Conservation (phyloP, 2,329 filamentous ascomycete species). For the Epichloe glyceriae region DNA sequence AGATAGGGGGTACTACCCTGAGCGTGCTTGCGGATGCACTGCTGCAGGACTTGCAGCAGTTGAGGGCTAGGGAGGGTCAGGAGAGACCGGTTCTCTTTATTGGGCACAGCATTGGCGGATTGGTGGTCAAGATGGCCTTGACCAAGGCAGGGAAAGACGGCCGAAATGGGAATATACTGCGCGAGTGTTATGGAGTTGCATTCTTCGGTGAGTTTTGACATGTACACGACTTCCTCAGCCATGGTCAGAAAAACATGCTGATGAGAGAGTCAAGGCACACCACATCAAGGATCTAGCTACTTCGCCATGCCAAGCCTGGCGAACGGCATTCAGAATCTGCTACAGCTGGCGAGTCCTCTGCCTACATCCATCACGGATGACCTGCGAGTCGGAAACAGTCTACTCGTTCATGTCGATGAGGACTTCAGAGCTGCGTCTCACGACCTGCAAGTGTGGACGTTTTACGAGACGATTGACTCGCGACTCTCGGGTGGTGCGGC, state of each 20-base stretch:
- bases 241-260: not conserved
- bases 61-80: constrained; percentile 21
- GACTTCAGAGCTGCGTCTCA: constrained; percentile 42
- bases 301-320: constrained; percentile 45
- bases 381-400: constrained; percentile 36
- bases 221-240: too few species aligned
- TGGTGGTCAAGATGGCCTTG: constrained; percentile 45
- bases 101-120: constrained; percentile 46
- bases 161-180: constrained; percentile 31
- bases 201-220: constrained; percentile 38
- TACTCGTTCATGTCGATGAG: constrained; percentile 37
- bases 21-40: constrained; percentile 32
- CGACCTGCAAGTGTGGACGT: constrained; percentile 48
- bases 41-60: constrained; percentile 27
- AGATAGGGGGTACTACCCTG: constrained; percentile 30
- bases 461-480: constrained; percentile 50
- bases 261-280: constrained; percentile 31
- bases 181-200: constrained; percentile 46
- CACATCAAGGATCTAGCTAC: constrained; percentile 51
- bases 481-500: constrained; percentile 28
- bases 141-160: constrained; percentile 29
- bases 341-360: constrained; percentile 37
- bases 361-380: constrained; percentile 36
- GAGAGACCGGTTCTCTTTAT: constrained; percentile 45
- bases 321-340: constrained; percentile 37